Base-by-base conservation (phyloP, 148 eudicot genomes). In the Cornus suecica region DNA sequence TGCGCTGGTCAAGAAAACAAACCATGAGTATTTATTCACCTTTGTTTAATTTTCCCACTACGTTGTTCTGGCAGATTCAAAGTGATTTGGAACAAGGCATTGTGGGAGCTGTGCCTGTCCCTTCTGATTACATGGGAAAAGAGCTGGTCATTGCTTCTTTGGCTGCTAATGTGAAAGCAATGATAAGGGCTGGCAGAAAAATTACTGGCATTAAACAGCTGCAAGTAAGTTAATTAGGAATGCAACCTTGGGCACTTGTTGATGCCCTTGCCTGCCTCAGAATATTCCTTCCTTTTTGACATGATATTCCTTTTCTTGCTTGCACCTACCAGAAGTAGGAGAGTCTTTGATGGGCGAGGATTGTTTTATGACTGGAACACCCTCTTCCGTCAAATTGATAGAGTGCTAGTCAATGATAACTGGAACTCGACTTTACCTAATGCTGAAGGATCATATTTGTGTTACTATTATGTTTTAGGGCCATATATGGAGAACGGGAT, bases 161-260 rank as follows among this genome's bases (percentile, higher is more conserved):
- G 78, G 72, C 62, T 76, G 66, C 73, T 68, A 76, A 76, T 58
- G 66, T 76, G 71, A 73, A 58, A 76, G 78, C 65, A 37, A 76
- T 76, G 78, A 60, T 58, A 7, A 42, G 13, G 30, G 72, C 72
- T 51, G 56, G 68, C 45, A 68, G 78, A 41, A 68, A 76, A 68
- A 65, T 76, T 32, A 58, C 72, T 68, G 51, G 66, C 15, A 45
- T 76, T 54, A 20, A 32, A 58, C 78, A 68, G 15, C 31, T 76
- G 24, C 72, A 68, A 15, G 78, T 58, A 65, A 76, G 66, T 26
- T 54, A 23, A 48, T 45, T 29, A 48, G 22, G 8, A 16, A 32
- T 45, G 34, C 28, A 42, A 71, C 29, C 31, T 71, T 71, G 26
- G 20, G 74, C 7, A 20, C 24, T 37, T 62, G 1, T 34, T 14